phyloP scores from a whole-genome alignment of 2,329 filamentous ascomycete genomes.

The Fusarium duplospermum region DNA sequence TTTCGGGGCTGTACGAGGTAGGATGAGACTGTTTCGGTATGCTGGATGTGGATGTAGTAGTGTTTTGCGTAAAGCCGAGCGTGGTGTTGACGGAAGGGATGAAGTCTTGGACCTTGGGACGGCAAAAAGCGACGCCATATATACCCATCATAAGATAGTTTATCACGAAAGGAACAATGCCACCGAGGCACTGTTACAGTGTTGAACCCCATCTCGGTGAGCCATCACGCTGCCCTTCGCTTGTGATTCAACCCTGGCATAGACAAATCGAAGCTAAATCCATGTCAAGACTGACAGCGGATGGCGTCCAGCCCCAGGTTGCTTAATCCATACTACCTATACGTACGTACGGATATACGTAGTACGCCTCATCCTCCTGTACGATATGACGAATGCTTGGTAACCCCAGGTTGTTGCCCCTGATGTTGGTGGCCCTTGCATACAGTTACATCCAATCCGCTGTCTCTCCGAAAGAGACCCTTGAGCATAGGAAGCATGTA shows the following conservation, averaged over 20 bases:
- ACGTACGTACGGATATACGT: not conserved
- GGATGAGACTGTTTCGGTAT: not conserved
- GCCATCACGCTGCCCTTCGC: not conserved
- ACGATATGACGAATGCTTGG: not conserved
- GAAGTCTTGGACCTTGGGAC: not conserved
- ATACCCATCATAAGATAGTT: not conserved
- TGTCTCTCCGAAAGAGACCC: not conserved
- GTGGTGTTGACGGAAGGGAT: not conserved
- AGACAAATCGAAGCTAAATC: not conserved
- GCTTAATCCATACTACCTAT: not conserved
- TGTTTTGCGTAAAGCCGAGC: not conserved
- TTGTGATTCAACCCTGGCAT: not conserved
- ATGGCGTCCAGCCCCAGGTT: not conserved
- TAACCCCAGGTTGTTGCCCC: not conserved
- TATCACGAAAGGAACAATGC: not conserved
- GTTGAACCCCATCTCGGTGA: not conserved
- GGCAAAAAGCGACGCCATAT: not conserved
- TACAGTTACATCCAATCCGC: not conserved
- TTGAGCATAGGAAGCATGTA: not conserved
- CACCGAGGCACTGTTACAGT: not conserved
- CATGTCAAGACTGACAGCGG: not conserved
- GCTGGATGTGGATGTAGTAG: not conserved
- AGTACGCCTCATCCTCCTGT: not conserved
- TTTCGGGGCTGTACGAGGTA: not conserved
- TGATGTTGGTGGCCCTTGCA: constrained; percentile 1